phyloP scores from a whole-genome alignment of 2,329 filamentous ascomycete species.

The Gaeumannomyces sp. region DNA sequence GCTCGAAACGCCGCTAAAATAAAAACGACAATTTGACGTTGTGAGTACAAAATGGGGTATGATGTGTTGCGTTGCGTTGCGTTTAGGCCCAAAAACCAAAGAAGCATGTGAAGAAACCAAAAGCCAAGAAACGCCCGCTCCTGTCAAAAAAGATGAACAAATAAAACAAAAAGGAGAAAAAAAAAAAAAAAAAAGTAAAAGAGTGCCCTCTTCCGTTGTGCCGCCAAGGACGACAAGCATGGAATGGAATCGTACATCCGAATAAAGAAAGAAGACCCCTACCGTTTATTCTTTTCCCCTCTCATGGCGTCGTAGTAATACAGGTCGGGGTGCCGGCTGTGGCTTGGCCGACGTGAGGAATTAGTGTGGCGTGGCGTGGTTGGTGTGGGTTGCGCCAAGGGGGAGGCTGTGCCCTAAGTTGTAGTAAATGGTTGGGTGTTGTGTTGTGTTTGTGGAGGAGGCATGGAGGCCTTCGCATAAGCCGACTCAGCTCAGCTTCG shows the following conservation, averaged over 20 bases:
- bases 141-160: neutral
- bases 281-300: constrained; percentile 15
- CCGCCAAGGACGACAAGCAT: no score
- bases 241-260: no score
- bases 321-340: neutral
- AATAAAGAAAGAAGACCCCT: no score
- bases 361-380: neutral
- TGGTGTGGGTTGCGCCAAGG: neutral
- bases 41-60: neutral
- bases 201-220: no score
- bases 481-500: no score
- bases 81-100: neutral
- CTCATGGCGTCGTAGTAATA: neutral
- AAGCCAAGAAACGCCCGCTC: neutral
- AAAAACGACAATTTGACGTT: neutral
- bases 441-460: neutral
- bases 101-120: neutral
- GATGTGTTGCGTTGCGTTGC: neutral
- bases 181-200: neutral
- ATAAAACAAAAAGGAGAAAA: neutral
- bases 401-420: neutral
- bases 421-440: neutral
- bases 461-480: no score
- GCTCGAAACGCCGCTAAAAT: neutral
- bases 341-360: neutral